Evolutionary conservation across 208 protist genomes (phyloP), one percentile per base, ranked within the genome.

Genomic region (Porcisia hertigi): DNA sequence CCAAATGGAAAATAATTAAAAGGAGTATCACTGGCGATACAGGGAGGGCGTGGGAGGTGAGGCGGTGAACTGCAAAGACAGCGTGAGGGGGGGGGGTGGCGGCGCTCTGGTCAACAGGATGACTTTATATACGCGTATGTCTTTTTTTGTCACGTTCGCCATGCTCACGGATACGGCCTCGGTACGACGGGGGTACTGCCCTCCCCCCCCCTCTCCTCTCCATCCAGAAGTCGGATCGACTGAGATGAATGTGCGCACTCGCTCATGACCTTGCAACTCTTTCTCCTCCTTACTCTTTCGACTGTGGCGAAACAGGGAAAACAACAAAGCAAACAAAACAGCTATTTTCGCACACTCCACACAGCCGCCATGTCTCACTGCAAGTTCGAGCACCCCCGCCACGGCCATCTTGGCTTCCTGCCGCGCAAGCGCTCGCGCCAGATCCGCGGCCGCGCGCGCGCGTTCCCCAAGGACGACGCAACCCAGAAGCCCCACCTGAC

Each of bases 401-500:
- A 99, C 92, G 99, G 99, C 85, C 98, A 98, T 82, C 93, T 99
- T 16, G 99, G 98, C 75, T 99, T 99, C 91, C 87, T 98, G 63
- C 99, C 99, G 58, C 90, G 97, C 82, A 99, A 99, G 97, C 97
- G 98, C 76, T 92, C 93, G 70, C 77, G 85, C 73, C 94, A 94
- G 86, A 91, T 97, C 78, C 95, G 96, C 81, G 98, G 98, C 77
- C 90, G 90, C 77, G 88, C 98, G 41, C 95, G 94, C 74, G 83
- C 89, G 53, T 99, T 99, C 95, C 98, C 98, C 64, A 98, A 98
- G 92, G 98, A 99, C 87, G 92, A 99, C 82, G 71, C 86, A 41
- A 88, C 77, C 16, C 88, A 98, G 88, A 90, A 96, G 76, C 94
- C 94, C 58, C 98, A 99, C 93, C 94, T 99, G 64, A 99, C 99